Base-by-base conservation (phyloP, 176 grass and related monocot genomes). In the Aegilops bicornis region DNA sequence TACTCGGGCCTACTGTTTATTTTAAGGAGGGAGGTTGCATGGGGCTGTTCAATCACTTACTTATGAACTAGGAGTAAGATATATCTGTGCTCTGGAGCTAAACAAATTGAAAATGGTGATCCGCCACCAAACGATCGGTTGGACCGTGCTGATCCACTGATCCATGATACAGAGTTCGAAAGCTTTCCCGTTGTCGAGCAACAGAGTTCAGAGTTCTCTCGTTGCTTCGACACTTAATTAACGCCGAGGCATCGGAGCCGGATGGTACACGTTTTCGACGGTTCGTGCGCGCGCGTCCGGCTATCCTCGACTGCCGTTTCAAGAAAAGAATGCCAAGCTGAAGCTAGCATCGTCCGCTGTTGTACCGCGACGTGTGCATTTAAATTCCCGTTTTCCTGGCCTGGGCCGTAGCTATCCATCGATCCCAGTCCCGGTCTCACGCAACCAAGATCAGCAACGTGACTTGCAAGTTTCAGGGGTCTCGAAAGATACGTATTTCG, bases 1-100 rank as follows among this genome's bases (percentile, higher is more conserved):
- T 58, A 50, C 61, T 50, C 10, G 4, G 33, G 64, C 61, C 43
- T 68, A 56, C 7, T 30, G n/a, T 40, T 24, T 88, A 48, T 78
- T 27, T 62, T 48, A 63, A 24, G 8, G 67, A 7, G 56, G 69
- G 31, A 73, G 16, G 66, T 79, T 88, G 73, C 36, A 85, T 80
- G 68, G 12, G 20, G 20, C 68, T 89, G 68, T 75, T 74, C 1
- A 6, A 64, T 80, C 16, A 37, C 36, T 37, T 37, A 37, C 35
- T 35, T 35, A 5, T 7, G 35, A 6, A 35, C 35, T 35, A 33
- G 35, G 35, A 37, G 36, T 37, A 75, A 3, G 72, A 58, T 16
- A 68, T 15, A 65, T 22, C 2, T 67, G 60, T 20, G 48, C 5
- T 19, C 31, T 15, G 2, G 33, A 20, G 7, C 67, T 37, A 25